A percentile compares a stretch with the other conserved stretches of the same genome.
Conservation (phyloP, 2,329 filamentous ascomycete genomes). For the Xylaria sp. region DNA sequence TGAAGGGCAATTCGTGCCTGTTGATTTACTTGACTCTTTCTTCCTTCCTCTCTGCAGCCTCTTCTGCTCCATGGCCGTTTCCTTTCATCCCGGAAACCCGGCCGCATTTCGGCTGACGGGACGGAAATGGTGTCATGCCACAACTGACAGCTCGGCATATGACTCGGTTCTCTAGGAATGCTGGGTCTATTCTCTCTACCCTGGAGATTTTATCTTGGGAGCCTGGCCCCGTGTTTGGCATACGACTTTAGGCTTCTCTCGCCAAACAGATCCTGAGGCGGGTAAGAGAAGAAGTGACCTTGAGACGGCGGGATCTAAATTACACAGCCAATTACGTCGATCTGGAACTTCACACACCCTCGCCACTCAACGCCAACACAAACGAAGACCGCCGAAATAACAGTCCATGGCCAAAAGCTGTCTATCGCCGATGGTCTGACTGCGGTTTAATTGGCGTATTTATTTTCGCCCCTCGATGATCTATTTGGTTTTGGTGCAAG, state of each 20-base stretch:
- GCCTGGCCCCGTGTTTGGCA: not conserved
- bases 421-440: not conserved
- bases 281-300: slow-evolving; percentile 1
- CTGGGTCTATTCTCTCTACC: not conserved
- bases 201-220: not conserved
- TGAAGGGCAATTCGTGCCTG: slow-evolving; percentile 11
- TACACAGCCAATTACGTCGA: not conserved
- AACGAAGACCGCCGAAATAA: not conserved
- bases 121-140: slow-evolving; percentile 17
- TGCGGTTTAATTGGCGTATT: not conserved
- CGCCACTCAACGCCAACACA: not conserved
- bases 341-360: not conserved
- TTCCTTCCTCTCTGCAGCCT: slow-evolving; percentile 8
- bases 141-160: slow-evolving; percentile 23
- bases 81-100: slow-evolving; percentile 2
- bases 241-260: not conserved
- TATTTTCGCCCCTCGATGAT: slow-evolving; percentile 6
- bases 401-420: not conserved
- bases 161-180: slow-evolving; percentile 14
- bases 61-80: not conserved
- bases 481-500: slow-evolving; percentile 20
- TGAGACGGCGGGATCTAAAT: slow-evolving; percentile 1
- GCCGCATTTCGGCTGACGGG: slow-evolving; percentile 15
- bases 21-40: slow-evolving; percentile 6
- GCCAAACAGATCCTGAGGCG: not conserved